Conservation (phyloP, 352 stramenopile genomes). For the Phytophthora boehmeriae region DNA sequence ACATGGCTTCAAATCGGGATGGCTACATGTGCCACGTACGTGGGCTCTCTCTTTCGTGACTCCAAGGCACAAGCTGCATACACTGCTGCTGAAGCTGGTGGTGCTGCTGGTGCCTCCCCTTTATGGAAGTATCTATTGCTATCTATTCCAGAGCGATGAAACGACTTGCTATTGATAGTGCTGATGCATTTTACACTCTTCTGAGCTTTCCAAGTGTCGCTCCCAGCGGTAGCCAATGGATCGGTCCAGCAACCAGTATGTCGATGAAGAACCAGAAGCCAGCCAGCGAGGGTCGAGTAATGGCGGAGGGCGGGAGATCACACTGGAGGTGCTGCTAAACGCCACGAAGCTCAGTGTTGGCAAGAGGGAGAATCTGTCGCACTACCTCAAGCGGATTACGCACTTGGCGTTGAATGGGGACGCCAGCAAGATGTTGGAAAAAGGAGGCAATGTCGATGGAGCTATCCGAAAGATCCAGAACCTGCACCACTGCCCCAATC, state of each 20-base stretch:
- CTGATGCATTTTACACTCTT: conserved; percentile 6
- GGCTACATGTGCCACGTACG: no score
- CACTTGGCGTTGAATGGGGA: conserved; percentile 70
- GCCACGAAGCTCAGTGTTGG: conserved; percentile 72
- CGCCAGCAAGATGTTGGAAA: conserved; percentile 33
- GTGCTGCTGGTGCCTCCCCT: no score
- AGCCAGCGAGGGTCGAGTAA: conserved; percentile 5
- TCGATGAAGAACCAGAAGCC: neutral
- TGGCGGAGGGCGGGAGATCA: conserved; percentile 49
- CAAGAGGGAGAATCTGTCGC: conserved; percentile 62
- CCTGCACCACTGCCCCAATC: conserved; percentile 63
- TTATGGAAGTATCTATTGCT: no score
- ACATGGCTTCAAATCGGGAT: no score
- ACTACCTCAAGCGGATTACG: conserved; percentile 79
- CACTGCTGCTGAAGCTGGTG: no score
- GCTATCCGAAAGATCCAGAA: conserved; percentile 57
- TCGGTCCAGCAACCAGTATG: conserved; percentile 17
- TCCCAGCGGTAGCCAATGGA: neutral
- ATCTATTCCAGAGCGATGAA: neutral
- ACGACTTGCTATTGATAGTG: neutral
- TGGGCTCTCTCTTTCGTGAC: no score
- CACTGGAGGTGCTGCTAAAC: conserved; percentile 59
- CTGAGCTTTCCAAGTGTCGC: no score
- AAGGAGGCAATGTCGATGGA: conserved; percentile 6
- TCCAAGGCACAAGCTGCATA: no score